A percentile compares a stretch with the other conserved stretches of the same genome.
phyloP scores from a whole-genome alignment of 2,329 filamentous ascomycete species.

The Cladosporium sp. region DNA sequence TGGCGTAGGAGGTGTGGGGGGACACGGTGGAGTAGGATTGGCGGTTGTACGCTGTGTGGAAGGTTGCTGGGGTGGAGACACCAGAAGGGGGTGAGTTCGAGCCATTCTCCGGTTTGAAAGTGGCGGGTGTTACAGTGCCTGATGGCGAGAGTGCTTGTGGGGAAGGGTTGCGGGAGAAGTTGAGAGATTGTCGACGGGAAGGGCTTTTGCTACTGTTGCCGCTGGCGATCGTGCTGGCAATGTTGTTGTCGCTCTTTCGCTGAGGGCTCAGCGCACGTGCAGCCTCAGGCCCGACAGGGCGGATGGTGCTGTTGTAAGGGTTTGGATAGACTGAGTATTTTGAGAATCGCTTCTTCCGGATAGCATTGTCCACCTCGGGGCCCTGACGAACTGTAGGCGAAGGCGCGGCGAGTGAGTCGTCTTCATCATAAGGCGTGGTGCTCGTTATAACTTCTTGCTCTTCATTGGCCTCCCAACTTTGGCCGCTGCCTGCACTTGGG shows the following conservation, averaged over 20 bases:
- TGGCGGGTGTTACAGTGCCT: constrained; percentile 9
- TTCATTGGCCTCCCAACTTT: constrained; percentile 16
- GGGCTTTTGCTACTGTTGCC: neutral
- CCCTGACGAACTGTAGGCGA: constrained; percentile 17
- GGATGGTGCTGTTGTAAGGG: constrained; percentile 17
- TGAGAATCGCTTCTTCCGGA: constrained; percentile 15
- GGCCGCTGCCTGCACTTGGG: constrained; percentile 13
- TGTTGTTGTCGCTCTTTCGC: constrained; percentile 2
- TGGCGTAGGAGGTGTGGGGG: constrained; percentile 4
- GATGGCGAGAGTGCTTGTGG: neutral
- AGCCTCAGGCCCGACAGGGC: constrained; percentile 11
- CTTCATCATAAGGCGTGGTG: constrained; percentile 10
- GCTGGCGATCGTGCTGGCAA: neutral
- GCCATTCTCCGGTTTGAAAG: constrained; percentile 4
- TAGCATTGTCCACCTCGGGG: constrained; percentile 9
- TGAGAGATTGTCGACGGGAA: constrained; percentile 13
- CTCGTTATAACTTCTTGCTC: constrained; percentile 21
- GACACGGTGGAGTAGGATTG: neutral
- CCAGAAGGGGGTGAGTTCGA: constrained; percentile 7
- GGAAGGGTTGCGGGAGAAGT: constrained; percentile 18
- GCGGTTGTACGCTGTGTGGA: constrained; percentile 14
- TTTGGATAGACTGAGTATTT: constrained; percentile 17
- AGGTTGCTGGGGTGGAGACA: constrained; percentile 17
- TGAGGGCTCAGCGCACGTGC: constrained; percentile 13
- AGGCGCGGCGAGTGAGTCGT: constrained; percentile 18